Base-by-base conservation (phyloP, 768 basidiomycete species). In the Lentinus brumalis region DNA sequence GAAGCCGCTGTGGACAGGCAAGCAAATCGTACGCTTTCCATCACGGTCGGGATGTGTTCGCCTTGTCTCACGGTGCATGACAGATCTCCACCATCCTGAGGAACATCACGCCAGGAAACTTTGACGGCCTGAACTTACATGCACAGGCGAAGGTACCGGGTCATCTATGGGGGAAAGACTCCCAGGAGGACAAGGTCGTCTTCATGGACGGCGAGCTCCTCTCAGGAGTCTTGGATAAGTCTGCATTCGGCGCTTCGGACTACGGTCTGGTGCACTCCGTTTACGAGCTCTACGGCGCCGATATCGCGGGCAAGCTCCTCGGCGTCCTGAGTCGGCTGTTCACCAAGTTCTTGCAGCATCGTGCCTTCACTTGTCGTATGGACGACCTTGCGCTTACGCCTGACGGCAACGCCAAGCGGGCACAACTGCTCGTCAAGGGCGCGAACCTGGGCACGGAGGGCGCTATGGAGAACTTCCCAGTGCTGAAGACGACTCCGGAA, bases 361-460 rank as follows among this genome's bases (percentile, higher is more conserved):
- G 95, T 44, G 97, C 94, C 0, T 99, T 99, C 77, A 95, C 96
- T 2, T 99, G 97, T 76, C 87, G 97, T 18, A 98, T 98, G 93
- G 97, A 99, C 75, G 97, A 99, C 79, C 81, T 99, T 45, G 87
- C 91, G 53, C 80, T 99, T 51, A 98, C 95, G 7, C 82, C 86
- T 0, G 84, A 87, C 57, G 96, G 94, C 21, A 89, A 98, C 72
- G 71, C 74, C 46, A 81, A 80, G 58, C 84, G 97, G 64, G 76
- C 80, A 50, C 80, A 86, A 41, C 81, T 98, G 50, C 74, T 98
- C 14, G 77, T 82, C 41, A 77, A 82, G 26, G 91, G 87, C 14
- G 78, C 82, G 59, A 83, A 85, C 59, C 83, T 91, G 45, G 97
- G 96, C 5, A 91, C 89, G 16, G 85, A 89, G 62, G 93, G 91